Percentiles rank a stretch among this genome's conserved stretches.
Conservation (phyloP, 371 early-diverging fungal species). For the Choanephora cucurbitarum region DNA sequence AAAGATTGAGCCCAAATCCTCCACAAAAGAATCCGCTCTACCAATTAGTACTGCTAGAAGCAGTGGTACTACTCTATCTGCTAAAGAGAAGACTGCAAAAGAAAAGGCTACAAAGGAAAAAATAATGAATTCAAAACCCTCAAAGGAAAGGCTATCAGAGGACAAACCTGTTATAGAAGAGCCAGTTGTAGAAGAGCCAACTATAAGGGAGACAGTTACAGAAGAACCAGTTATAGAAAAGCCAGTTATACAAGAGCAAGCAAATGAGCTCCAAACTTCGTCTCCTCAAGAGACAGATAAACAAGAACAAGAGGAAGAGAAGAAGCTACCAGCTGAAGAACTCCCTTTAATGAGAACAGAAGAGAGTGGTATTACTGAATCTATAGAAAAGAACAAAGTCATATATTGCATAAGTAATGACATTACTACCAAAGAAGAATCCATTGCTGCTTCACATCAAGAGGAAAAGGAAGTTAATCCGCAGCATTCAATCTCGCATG, state of each 20-base stretch:
- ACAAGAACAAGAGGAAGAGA: slow-evolving; percentile 3
- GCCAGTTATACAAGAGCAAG: neutral
- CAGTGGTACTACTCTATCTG: too few species aligned
- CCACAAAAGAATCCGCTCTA: too few species aligned
- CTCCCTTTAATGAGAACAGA: too few species aligned
- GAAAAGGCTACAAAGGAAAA: too few species aligned
- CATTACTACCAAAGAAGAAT: slow-evolving; percentile 1
- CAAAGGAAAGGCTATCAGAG: neutral
- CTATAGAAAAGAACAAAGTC: too few species aligned
- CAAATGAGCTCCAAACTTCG: neutral
- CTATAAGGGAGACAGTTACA: neutral
- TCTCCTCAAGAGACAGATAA: neutral
- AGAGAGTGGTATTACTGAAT: too few species aligned
- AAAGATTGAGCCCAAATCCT: too few species aligned
- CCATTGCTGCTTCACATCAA: neutral
- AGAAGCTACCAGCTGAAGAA: neutral
- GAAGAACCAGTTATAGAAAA: neutral
- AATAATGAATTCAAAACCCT: too few species aligned
- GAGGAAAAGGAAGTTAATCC: slow-evolving; percentile 5
- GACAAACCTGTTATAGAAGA: slow-evolving; percentile 9
- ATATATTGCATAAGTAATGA: neutral
- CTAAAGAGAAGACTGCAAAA: too few species aligned
- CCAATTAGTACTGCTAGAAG: too few species aligned
- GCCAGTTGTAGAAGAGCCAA: slow-evolving; percentile 1
- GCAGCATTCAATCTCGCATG: slow-evolving; percentile 17